Conservation (phyloP, 768 basidiomycete species). For the Dendrothele bispora region DNA sequence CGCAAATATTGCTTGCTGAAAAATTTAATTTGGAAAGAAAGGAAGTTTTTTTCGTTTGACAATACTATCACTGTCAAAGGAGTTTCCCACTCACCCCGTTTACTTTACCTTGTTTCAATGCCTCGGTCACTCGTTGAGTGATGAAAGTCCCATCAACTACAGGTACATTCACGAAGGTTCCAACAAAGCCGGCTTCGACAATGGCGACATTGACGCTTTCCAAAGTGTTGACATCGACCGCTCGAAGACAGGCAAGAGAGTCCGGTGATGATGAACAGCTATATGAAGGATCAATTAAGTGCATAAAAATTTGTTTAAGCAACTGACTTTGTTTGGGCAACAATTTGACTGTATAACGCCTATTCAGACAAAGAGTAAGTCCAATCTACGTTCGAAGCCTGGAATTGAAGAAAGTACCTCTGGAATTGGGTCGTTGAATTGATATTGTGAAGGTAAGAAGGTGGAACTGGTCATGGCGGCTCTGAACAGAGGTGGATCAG, state of each 20-base stretch:
- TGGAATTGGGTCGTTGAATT: constrained; percentile 40
- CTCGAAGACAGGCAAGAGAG: constrained; percentile 40
- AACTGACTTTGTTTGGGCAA: constrained; percentile 35
- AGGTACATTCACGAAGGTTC: constrained; percentile 39
- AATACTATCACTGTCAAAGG: background rate
- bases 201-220: constrained; percentile 33
- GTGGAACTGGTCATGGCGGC: constrained; percentile 45
- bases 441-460: constrained; percentile 46
- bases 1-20: constrained; percentile 30
- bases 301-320: background rate
- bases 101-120: constrained; percentile 33
- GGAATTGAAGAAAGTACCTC: constrained; percentile 27
- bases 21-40: background rate
- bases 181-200: constrained; percentile 32
- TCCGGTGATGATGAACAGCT: constrained; percentile 36
- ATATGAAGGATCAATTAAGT: background rate
- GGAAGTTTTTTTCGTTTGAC: too few species aligned
- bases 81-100: constrained; percentile 38
- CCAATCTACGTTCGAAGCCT: background rate
- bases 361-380: constrained; percentile 15
- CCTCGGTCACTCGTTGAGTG: constrained; percentile 38
- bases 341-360: constrained; percentile 32
- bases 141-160: constrained; percentile 51
- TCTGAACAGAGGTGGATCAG: constrained; percentile 42
- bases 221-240: constrained; percentile 28